Base-by-base conservation (phyloP, 371 early-diverging fungal genomes). In the Conidiobolus coronatus region DNA sequence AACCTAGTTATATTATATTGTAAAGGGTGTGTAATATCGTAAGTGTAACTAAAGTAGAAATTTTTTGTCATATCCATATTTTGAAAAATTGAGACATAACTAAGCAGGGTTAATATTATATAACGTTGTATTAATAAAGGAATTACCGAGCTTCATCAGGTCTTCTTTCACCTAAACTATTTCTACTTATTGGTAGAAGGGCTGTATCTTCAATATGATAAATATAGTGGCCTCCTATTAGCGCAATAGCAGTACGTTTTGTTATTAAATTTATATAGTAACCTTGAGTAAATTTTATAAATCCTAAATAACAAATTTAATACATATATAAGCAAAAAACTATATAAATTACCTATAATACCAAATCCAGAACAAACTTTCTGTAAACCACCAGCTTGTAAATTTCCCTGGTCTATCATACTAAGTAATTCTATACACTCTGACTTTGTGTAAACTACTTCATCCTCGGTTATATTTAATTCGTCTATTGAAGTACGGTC, bases 161-260 rank as follows among this genome's bases (percentile, higher is more conserved):
- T 48, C 78, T 76, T 51, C 76, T 69, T 49, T 87, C 86, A 2
- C 75, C 40, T 21, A 17, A 4, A 40, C 11, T 24, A 55, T 40
- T 77, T 79, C 11, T 63, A 66, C 12, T 70, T 67, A 15, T 58
- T 65, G 3, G 71, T 73, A 43, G 58, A 11, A 89, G 63, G 14
- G 74, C 56, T 0, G 89, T 91, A 22, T 84, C 88, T 46, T 93
- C 93, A 38, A 93, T 83, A 49, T 93, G 92, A 56, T 89, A 89
- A 8, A 96, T 67, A 53, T 84, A 81, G 55, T 92, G 91, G 0
- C 93, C 92, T n/a, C 94, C 94, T 9, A 93, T 62, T 24, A 89
- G 50, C 0, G 93, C 94, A 1, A 92, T 91, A n/a, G 82, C 79
- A 21, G 73, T 71, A 15, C 83, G 57, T 23, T 81, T 79, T 1